These are phyloP conservation scores for Coemansia sp. DNA, from an alignment of 192 early-diverging fungal species.

Conservation along the genomic window DNA sequence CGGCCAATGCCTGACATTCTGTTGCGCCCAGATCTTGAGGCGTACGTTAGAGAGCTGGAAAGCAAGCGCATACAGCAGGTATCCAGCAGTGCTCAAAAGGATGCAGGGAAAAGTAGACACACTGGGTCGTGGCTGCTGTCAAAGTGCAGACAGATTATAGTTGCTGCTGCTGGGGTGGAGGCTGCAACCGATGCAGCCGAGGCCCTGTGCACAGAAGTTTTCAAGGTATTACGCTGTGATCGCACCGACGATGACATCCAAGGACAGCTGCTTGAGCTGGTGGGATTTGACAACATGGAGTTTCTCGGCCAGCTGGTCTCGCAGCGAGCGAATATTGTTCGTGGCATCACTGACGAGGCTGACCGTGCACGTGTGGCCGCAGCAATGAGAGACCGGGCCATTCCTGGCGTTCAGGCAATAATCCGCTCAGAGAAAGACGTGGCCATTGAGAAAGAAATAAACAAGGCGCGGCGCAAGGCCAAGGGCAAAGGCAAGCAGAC, in stretches of 20 bases:
- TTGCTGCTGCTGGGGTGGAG: conserved; percentile 14
- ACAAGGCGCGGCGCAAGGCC: conserved; percentile 29
- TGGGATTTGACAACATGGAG: conserved; percentile 51
- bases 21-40: conserved; percentile 25
- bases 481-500: conserved; percentile 6
- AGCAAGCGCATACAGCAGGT: conserved; percentile 2
- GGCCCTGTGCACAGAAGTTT: conserved; percentile 30
- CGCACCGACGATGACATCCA: conserved; percentile 46
- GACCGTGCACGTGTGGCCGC: conserved; percentile 25
- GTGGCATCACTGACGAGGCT: conserved; percentile 24
- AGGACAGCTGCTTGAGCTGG: conserved; percentile 47
- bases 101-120: background rate
- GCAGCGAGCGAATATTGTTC: conserved; percentile 31
- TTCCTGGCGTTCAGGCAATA: conserved; percentile 31
- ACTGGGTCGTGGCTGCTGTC: conserved; percentile 33
- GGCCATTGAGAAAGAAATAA: conserved; percentile 34
- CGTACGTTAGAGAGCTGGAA: conserved; percentile 28
- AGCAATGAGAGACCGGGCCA: conserved; percentile 5
- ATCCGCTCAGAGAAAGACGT: conserved; percentile 32
- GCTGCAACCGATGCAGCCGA: conserved; percentile 19
- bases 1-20: conserved; percentile 37
- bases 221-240: conserved; percentile 26
- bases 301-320: conserved; percentile 39
- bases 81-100: background rate
- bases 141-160: conserved; percentile 15